Percentiles rank a stretch among this genome's conserved stretches.
phyloP scores from a whole-genome alignment of 257 asterid genomes.

The Apocynum venetum region DNA sequence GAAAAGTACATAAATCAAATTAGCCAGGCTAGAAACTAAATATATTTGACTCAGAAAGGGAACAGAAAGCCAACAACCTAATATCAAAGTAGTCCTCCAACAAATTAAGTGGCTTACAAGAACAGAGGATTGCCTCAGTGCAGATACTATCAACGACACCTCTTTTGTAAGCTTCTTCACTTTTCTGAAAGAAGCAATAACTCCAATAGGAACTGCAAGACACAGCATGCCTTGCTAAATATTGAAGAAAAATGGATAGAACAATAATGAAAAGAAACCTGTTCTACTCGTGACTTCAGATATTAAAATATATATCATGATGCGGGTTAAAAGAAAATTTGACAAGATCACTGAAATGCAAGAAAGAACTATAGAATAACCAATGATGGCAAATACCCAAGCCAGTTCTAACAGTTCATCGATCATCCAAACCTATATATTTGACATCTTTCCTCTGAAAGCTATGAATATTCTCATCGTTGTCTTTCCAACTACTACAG shows the following conservation, averaged over 20 bases:
- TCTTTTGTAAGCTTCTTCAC: conserved; percentile 86
- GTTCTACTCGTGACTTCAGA: conserved; percentile 6
- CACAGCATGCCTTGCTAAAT: conserved; percentile 23
- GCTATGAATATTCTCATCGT: neutral
- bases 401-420: neutral
- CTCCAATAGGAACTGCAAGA: conserved; percentile 84
- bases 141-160: conserved; percentile 53
- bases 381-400: neutral
- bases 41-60: neutral
- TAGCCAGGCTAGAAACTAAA: neutral
- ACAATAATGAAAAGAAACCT: neutral
- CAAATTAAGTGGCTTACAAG: conserved; percentile 54
- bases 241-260: neutral
- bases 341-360: neutral
- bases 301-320: neutral
- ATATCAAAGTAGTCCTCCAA: conserved; percentile 3
- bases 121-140: conserved; percentile 69
- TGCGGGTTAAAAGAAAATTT: neutral
- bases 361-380: neutral
- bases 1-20: neutral
- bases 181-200: conserved; percentile 76
- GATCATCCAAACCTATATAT: neutral
- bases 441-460: neutral
- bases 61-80: conserved; percentile 1
- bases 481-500: neutral